These are phyloP conservation scores for Thraustochytrium sp. DNA, from an alignment of 352 stramenopile species.

Conservation along the genomic window DNA sequence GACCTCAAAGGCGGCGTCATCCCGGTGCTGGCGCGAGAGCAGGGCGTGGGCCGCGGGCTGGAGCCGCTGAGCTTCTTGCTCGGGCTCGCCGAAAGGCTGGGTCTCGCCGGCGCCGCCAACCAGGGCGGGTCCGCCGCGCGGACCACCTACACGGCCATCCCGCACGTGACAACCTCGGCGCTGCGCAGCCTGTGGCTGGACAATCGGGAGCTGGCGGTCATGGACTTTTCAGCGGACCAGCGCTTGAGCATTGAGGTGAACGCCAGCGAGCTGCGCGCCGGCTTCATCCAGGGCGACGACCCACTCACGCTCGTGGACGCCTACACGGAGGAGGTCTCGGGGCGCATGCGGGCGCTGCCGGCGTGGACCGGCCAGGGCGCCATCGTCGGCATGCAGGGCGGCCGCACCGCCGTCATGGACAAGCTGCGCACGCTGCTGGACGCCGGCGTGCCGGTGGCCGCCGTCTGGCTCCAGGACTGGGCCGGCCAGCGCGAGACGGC, in stretches of 20 bases:
- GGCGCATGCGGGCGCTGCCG: constrained; percentile 52
- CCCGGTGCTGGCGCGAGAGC: constrained; percentile 51
- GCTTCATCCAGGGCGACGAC: not conserved
- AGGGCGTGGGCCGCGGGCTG: constrained; percentile 52
- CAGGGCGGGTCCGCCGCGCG: not conserved
- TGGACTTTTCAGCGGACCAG: constrained; percentile 6
- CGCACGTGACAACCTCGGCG: constrained; percentile 50
- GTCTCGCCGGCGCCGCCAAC: not conserved
- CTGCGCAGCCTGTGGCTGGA: constrained; percentile 46
- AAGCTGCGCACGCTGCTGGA: constrained; percentile 35
- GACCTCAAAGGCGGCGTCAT: constrained; percentile 50
- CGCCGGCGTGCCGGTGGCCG: constrained; percentile 46
- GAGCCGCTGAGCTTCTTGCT: constrained; percentile 52
- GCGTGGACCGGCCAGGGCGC: constrained; percentile 52
- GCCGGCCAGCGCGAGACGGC: constrained; percentile 45
- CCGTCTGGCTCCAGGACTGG: constrained; percentile 58
- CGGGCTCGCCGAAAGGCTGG: not conserved
- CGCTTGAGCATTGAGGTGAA: constrained; percentile 50
- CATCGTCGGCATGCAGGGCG: constrained; percentile 55
- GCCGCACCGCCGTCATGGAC: constrained; percentile 44
- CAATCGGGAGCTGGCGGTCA: constrained; percentile 36
- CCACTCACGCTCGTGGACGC: constrained; percentile 1
- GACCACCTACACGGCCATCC: constrained; percentile 55
- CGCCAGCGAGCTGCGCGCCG: not conserved
- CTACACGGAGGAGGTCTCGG: constrained; percentile 48